These are phyloP conservation scores for Talaromyces sp. DNA, from an alignment of 2,329 filamentous ascomycete species.

Conservation along the genomic window DNA sequence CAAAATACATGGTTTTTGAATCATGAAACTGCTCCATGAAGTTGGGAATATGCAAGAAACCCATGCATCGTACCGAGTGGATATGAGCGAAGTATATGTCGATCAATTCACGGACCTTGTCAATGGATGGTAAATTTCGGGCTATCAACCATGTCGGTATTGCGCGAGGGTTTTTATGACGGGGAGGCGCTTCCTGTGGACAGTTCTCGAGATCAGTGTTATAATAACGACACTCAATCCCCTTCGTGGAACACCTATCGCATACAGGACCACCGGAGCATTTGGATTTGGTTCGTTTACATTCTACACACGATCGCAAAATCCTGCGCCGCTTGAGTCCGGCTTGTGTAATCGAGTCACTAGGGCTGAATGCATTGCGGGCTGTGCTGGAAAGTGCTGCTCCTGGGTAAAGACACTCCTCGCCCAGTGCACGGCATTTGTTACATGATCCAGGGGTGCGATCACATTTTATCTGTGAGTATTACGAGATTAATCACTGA, in stretches of 20 bases:
- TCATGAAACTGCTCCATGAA: slow-evolving; percentile 11
- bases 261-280: slow-evolving; percentile 10
- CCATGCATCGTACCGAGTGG: slow-evolving; percentile 13
- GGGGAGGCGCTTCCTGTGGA: not conserved
- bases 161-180: not conserved
- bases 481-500: not conserved
- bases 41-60: slow-evolving; percentile 12
- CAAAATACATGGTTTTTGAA: slow-evolving; percentile 4
- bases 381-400: not conserved
- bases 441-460: slow-evolving; percentile 12
- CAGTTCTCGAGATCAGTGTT: not conserved
- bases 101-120: slow-evolving; percentile 7
- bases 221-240: slow-evolving; percentile 5
- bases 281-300: slow-evolving; percentile 12
- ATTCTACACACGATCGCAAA: slow-evolving; percentile 11
- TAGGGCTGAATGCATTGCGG: not conserved
- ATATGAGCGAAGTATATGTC: slow-evolving; percentile 13
- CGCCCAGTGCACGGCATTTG: slow-evolving; percentile 11
- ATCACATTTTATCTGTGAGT: slow-evolving; percentile 10
- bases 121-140: slow-evolving; percentile 3
- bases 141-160: slow-evolving; percentile 11
- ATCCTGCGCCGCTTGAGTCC: slow-evolving; percentile 12
- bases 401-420: slow-evolving; percentile 7
- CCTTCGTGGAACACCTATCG: slow-evolving; percentile 6
- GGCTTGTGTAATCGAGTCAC: slow-evolving; percentile 12